Percentiles rank a stretch among this genome's conserved stretches.
These are phyloP conservation scores for Ophiostoma piceae DNA, from an alignment of 2,329 filamentous ascomycete genomes.

Conservation along the genomic window DNA sequence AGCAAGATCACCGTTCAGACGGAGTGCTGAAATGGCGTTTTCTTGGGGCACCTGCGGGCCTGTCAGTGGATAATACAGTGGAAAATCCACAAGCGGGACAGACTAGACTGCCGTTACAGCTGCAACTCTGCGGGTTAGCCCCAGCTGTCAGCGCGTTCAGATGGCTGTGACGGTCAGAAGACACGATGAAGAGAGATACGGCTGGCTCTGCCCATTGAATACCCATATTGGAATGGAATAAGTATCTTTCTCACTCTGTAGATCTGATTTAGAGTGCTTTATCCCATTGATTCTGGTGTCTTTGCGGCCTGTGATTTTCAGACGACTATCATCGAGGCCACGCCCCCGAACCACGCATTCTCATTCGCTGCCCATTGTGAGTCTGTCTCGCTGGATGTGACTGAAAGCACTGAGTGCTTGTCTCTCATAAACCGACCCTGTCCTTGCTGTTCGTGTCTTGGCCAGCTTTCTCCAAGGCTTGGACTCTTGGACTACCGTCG, in stretches of 20 bases:
- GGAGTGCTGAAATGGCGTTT: neutral
- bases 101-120: conserved; percentile 5
- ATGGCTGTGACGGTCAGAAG: neutral
- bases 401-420: neutral
- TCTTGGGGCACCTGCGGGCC: neutral
- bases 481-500: neutral
- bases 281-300: neutral
- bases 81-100: conserved; percentile 6
- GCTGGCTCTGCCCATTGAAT: neutral
- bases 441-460: neutral
- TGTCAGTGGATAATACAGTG: neutral
- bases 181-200: neutral
- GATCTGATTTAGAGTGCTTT: neutral
- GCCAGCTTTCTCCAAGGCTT: neutral
- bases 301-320: neutral
- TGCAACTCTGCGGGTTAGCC: neutral
- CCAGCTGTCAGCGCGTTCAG: neutral
- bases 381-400: neutral
- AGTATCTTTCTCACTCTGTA: neutral
- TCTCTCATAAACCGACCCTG: neutral
- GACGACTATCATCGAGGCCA: conserved; percentile 10
- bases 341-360: conserved; percentile 19
- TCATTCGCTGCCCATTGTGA: conserved; percentile 18
- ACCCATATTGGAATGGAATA: neutral
- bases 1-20: neutral